These are phyloP conservation scores for Flaveria bidentis DNA, from an alignment of 129 eudicot genomes.

Conservation along the genomic window DNA sequence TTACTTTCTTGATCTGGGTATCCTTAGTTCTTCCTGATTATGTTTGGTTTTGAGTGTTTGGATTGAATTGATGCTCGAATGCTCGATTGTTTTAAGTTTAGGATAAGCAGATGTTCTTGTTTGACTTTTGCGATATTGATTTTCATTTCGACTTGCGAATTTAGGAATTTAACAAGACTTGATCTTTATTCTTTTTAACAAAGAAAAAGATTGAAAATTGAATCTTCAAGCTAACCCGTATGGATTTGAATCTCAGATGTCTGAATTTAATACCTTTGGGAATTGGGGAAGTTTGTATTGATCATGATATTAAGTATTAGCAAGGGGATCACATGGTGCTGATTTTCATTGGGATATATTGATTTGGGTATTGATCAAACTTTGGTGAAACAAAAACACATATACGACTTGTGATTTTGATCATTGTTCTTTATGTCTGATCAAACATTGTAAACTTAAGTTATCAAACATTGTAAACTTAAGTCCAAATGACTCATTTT, in stretches of 20 bases:
- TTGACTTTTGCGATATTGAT: constrained; percentile 16
- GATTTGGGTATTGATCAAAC: constrained; percentile 24
- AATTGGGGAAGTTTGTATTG: constrained; percentile 1
- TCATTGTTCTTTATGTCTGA: no score
- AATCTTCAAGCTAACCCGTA: not conserved
- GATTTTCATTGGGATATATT: not conserved
- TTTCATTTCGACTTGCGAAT: constrained; percentile 12
- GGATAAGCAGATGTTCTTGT: not conserved
- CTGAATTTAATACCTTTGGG: constrained; percentile 6
- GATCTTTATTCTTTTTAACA: no score
- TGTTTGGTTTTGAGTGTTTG: not conserved
- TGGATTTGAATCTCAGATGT: constrained; percentile 6
- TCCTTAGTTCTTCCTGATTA: constrained; percentile 17
- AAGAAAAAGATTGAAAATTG: not conserved
- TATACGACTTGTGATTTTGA: no score
- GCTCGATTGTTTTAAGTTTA: constrained; percentile 1
- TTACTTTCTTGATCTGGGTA: constrained; percentile 29
- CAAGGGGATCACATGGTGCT: no score
- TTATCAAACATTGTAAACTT: no score
- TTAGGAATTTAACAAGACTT: not conserved
- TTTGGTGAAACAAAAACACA: no score
- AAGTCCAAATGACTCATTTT: no score
- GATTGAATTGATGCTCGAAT: constrained; percentile 18
- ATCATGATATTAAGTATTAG: not conserved
- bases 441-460: no score